phyloP scores from a whole-genome alignment of 441 rosid species.

The Jatropha multifida region DNA sequence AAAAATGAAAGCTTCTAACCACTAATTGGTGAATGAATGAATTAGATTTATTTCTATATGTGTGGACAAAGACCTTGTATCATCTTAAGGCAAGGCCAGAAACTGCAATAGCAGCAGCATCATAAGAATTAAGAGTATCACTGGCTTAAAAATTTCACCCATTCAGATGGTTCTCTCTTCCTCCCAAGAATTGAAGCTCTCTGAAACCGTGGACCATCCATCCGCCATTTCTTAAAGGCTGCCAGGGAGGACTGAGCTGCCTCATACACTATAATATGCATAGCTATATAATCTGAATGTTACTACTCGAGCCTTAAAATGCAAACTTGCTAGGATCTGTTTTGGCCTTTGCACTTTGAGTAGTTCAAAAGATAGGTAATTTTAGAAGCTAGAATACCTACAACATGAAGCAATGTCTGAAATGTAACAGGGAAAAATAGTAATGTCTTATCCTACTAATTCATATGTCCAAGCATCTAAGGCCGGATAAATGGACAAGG shows the following conservation, averaged over 20 bases:
- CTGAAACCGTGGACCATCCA: slow-evolving; percentile 71
- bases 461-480: background rate
- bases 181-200: slow-evolving; percentile 65
- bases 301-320: background rate
- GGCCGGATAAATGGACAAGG: background rate
- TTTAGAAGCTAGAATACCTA: too few relatives aligned
- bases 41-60: too few relatives aligned
- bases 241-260: slow-evolving; percentile 69
- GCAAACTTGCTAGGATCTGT: background rate
- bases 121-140: too few relatives aligned
- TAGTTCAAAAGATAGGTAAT: background rate
- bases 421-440: too few relatives aligned
- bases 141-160: slow-evolving; percentile 10
- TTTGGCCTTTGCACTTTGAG: background rate
- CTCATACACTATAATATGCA: slow-evolving; percentile 47
- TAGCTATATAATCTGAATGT: background rate
- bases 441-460: background rate
- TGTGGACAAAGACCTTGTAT: too few relatives aligned
- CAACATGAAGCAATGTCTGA: too few relatives aligned
- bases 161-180: slow-evolving; percentile 49
- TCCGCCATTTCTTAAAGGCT: slow-evolving; percentile 45
- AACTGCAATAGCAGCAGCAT: too few relatives aligned
- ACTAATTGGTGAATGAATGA: too few relatives aligned
- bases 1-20: too few relatives aligned
- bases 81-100: too few relatives aligned